Base-by-base conservation (phyloP, 805 yeast species). In the Ogataea trehaloabstinens region DNA sequence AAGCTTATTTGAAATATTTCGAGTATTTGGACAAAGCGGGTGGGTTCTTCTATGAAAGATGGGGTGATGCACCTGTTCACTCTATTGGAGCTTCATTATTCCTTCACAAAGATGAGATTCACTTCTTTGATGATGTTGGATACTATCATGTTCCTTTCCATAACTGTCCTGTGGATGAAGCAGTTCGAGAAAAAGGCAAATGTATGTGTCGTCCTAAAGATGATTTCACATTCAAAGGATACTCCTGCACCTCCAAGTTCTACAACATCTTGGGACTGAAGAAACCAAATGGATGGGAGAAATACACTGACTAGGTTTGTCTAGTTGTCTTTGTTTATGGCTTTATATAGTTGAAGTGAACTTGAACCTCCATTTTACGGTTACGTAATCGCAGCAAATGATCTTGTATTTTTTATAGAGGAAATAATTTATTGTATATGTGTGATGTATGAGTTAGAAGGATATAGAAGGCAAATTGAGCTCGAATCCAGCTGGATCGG, bases 1-100 rank as follows among this genome's bases (percentile, higher is more conserved):
- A 80, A 37, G 86, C 86, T 6, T 88, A 88, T 58, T 52, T 63
- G 32, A 71, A 74, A 40, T 88, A 82, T 63, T 88, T 88, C 52
- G 83, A 85, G 15, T 67, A 72, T 52, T 73, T 88, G 55, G 95
- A 88, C 63, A 62, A 76, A 45, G 76, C 82, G 12, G 95, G 96
- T 60, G 95, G 95, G n/a, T 88, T 88, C 67, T 88, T 84, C 68
- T 88, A 87, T 62, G 89, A 85, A 69, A 75, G 95, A 64, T 86
- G 95, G 96, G 95, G 95, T 52, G 96, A 87, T 63, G 95, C 95
- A 19, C 96, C 96, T 24, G 82, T 87, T 35, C 96, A 87, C 63
- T 84, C 95, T 5, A 80, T 87, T 54, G 96, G 93, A 22, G 95
- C 86, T 16, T 68, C 93, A 4, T 67, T 88, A 48, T 85, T 88